phyloP scores from a whole-genome alignment of 805 yeast genomes.

The Candida boidinii region DNA sequence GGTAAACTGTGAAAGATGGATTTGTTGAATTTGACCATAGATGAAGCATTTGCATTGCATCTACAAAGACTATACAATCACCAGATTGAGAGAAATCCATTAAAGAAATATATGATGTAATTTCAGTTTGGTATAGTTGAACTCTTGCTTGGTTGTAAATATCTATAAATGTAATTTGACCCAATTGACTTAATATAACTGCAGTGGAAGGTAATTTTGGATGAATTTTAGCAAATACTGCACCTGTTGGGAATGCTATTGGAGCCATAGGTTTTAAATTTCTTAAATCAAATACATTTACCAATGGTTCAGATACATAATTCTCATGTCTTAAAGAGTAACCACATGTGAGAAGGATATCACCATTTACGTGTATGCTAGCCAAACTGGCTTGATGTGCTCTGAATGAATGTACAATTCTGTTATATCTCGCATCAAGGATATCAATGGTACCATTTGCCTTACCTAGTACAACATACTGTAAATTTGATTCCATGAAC shows the following conservation, averaged over 20 bases:
- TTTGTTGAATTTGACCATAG: slow-evolving; percentile 53
- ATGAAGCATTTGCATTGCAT: slow-evolving; percentile 52
- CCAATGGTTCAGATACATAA: slow-evolving; percentile 65
- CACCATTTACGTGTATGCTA: slow-evolving; percentile 57
- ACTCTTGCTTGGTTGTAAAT: slow-evolving; percentile 68
- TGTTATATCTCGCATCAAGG: slow-evolving; percentile 44
- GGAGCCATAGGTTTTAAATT: slow-evolving; percentile 68
- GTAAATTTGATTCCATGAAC: slow-evolving; percentile 40
- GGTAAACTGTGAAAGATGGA: slow-evolving; percentile 32
- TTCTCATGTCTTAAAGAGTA: slow-evolving; percentile 56
- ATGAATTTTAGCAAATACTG: slow-evolving; percentile 74
- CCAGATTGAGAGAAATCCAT: slow-evolving; percentile 63
- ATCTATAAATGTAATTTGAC: slow-evolving; percentile 83
- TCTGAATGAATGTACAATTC: slow-evolving; percentile 41
- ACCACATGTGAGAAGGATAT: slow-evolving; percentile 73
- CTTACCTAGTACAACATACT: slow-evolving; percentile 50
- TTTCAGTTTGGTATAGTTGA: slow-evolving; percentile 57
- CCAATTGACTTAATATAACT: slow-evolving; percentile 63
- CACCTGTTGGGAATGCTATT: slow-evolving; percentile 84
- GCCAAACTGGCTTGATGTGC: slow-evolving; percentile 58
- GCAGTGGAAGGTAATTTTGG: slow-evolving; percentile 78
- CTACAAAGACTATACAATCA: slow-evolving; percentile 65
- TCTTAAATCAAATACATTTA: slow-evolving; percentile 73
- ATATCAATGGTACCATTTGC: slow-evolving; percentile 55
- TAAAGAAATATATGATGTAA: slow-evolving; percentile 35